Evolutionary conservation across 768 basidiomycete genomes (phyloP), one percentile per base, ranked within the genome.

Genomic region (Tricholoma flavovirens): DNA sequence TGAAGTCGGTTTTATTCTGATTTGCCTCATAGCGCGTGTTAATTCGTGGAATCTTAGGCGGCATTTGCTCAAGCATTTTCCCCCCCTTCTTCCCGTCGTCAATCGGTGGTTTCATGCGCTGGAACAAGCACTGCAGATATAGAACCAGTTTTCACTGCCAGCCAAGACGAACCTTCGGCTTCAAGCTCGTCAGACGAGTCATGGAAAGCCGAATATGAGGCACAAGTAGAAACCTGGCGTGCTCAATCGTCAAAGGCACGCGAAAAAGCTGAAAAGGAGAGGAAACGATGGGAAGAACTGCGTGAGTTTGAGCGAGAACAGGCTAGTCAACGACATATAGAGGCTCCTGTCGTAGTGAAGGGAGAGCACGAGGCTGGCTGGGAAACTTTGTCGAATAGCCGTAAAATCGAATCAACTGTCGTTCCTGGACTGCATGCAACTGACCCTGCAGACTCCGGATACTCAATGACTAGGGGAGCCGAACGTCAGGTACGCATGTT

Each of bases 261-360:
- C 51, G 75, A 82, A 65, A 90, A 86, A 67, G 87, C 89, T 8
- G 90, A 90, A 73, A 78, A 76, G 58, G 82, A 84, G 68, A 86
- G 90, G 9, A 78, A 77, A 42, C 76, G 77, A 59, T 93, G 88
- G 88, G 89, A 88, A 66, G 73, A 74, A 14, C 73, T 87, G 49
- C 80, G 90, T 40, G 77, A 75, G 30, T 73, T 73, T 32, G 84
- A 88, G 69, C 73, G 73, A 51, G 69, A 75, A 59, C 71, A 75
- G 62, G 70, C 69, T 9, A 71, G 71, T 26, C 72, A 70, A 40
- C 75, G 69, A 53, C 74, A 74, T 63, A 68, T 70, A 54, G 69
- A 71, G 22, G 58, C 45, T 30, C 51, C 51, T 53, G 40, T 48
- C 52, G 49, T 49, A 29, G 46, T 52, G 49, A 51, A 58, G 35